Base-by-base conservation (phyloP, 108 stramenopile species). In the Pelagomonas calceolata region DNA sequence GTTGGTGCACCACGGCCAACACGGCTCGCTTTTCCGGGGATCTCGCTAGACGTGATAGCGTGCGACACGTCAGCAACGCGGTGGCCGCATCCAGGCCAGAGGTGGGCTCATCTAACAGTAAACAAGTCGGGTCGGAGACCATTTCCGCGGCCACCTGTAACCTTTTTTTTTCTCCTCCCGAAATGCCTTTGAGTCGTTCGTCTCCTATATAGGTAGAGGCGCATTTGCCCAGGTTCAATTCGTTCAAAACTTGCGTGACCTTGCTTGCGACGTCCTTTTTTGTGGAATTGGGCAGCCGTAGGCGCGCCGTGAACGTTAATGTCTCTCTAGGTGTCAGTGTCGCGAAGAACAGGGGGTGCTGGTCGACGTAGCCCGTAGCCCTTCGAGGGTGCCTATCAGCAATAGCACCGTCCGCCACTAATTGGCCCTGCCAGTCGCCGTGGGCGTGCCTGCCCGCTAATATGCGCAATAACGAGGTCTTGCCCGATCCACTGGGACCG, bases 91-190 rank as follows among this genome's bases (percentile, higher is more conserved):
- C 77, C 34, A 81, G 68, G 0, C 82, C 85, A 72, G 63, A 75
- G n/a, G 89, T 91, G 70, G 89, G 90, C 72, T 91, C 91, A 70
- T 94, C 93, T 29, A 94, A 76, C 69, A 87, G 84, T 16, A 87
- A 65, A 0, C 84, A 70, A 73, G 68, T 66, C 63, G 81, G 80
- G 34, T 66, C 45, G 17, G 81, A 76, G 10, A 83, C 81, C 64
- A 88, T 83, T 73, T 84, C 87, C 30, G 76, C 72, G 65, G 76
- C 87, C 68, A 88, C 84, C 26, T 79, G 78, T 32, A 86, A 72
- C 31, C 85, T 81, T 34, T 83, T 80, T 32, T 81, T 79, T 65
- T 88, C 85, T 5, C 85, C 91, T 63, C 80, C 90, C 70, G 80
- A 85, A n/a, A 92, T 83, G 68, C 92, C 92, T 14, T 90, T 84